A percentile compares a stretch with the other conserved stretches of the same genome.
These are phyloP conservation scores for Apophysomyces variabilis DNA, from an alignment of 371 early-diverging fungal genomes.

Conservation along the genomic window DNA sequence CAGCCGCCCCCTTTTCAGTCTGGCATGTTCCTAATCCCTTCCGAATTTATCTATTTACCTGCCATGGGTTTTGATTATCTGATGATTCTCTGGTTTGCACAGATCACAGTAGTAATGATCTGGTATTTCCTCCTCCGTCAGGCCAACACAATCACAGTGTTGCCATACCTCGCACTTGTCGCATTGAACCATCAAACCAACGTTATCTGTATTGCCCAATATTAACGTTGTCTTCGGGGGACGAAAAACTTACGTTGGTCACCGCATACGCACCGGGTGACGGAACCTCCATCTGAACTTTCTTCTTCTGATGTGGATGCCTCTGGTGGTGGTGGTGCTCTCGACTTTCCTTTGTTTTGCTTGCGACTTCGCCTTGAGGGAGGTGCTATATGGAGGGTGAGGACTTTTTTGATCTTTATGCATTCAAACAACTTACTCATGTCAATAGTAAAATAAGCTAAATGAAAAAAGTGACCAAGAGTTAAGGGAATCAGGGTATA, in stretches of 20 bases:
- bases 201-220: slow-evolving; percentile 54
- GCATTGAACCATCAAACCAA: slow-evolving; percentile 89
- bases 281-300: slow-evolving; percentile 70
- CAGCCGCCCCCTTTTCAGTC: slow-evolving; percentile 25
- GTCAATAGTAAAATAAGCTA: neutral
- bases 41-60: slow-evolving; percentile 40
- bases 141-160: slow-evolving; percentile 85
- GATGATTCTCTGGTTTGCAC: slow-evolving; percentile 81
- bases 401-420: neutral
- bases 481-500: slow-evolving; percentile 7
- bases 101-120: slow-evolving; percentile 89
- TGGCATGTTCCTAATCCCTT: slow-evolving; percentile 22
- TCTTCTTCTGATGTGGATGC: slow-evolving; percentile 33
- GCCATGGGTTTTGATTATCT: slow-evolving; percentile 39
- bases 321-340: slow-evolving; percentile 13
- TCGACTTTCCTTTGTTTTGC: slow-evolving; percentile 11
- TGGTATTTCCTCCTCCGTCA: slow-evolving; percentile 70
- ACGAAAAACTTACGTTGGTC: slow-evolving; percentile 63
- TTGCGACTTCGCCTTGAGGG: slow-evolving; percentile 30
- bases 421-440: slow-evolving; percentile 22
- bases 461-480: slow-evolving; percentile 2
- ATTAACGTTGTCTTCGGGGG: slow-evolving; percentile 1
- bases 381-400: slow-evolving; percentile 9
- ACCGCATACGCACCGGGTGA: slow-evolving; percentile 84
- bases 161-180: slow-evolving; percentile 92